phyloP scores from a whole-genome alignment of 306 rosid species.

The Canavalia gladiata region DNA sequence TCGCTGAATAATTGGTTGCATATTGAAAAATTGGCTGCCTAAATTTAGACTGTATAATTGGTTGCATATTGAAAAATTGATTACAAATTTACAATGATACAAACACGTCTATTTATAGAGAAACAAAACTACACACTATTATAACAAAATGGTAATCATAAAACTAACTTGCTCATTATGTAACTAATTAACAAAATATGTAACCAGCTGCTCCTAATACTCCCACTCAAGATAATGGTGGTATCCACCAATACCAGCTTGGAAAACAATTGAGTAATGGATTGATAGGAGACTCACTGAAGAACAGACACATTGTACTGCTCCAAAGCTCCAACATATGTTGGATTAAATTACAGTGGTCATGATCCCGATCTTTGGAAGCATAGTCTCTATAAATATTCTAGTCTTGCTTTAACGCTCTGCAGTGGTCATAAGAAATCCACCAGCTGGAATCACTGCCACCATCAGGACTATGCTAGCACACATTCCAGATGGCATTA shows the following conservation, averaged over 20 bases:
- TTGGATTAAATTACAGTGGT: slow-evolving; percentile 84
- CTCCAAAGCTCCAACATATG: slow-evolving; percentile 76
- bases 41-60: too few species aligned
- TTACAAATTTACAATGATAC: too few species aligned
- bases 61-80: too few species aligned
- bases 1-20: too few species aligned
- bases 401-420: slow-evolving; percentile 97
- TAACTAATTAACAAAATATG: too few species aligned
- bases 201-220: too few species aligned
- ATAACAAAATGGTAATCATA: too few species aligned
- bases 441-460: slow-evolving; percentile 98
- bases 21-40: too few species aligned
- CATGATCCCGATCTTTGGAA: slow-evolving; percentile 92
- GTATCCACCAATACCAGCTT: slow-evolving; percentile 58
- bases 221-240: too few species aligned
- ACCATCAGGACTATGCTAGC: slow-evolving; percentile 81
- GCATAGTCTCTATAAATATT: slow-evolving; percentile 83
- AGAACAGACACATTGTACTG: slow-evolving; percentile 89
- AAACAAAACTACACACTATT: too few species aligned
- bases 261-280: slow-evolving; percentile 93
- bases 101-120: too few species aligned
- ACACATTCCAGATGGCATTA: slow-evolving; percentile 95
- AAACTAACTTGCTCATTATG: too few species aligned
- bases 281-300: slow-evolving; percentile 97
- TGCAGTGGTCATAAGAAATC: slow-evolving; percentile 92